phyloP scores from a whole-genome alignment of 306 rosid genomes.

The Adenanthera pavonina region DNA sequence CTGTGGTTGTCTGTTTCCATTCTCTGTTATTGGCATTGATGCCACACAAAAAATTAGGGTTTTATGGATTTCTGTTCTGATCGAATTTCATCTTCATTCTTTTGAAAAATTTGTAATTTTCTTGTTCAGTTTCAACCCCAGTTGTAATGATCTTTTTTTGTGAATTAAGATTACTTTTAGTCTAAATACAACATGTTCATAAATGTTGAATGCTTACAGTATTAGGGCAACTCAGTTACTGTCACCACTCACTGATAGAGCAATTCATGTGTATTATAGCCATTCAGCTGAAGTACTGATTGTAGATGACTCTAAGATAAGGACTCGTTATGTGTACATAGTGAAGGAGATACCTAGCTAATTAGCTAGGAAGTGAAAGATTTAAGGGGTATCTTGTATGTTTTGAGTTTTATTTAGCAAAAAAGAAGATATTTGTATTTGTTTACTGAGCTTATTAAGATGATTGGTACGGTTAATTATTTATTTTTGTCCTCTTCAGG shows the following conservation, averaged over 20 bases:
- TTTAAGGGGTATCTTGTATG: neutral
- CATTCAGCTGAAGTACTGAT: neutral
- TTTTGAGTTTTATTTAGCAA: neutral
- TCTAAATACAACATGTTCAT: neutral
- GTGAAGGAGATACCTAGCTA: neutral
- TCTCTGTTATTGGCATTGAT: neutral
- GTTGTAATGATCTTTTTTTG: neutral
- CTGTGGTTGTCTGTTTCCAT: neutral
- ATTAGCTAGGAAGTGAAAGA: neutral
- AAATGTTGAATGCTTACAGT: neutral
- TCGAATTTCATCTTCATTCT: neutral
- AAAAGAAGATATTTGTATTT: neutral
- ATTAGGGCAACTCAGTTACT: neutral
- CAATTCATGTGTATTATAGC: neutral
- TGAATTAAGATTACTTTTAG: neutral
- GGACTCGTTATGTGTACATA: neutral
- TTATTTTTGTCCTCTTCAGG: slow-evolving; percentile 18
- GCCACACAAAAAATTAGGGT: neutral
- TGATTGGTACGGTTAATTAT: neutral
- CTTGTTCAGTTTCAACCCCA: slow-evolving; percentile 4
- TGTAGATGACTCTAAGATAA: neutral
- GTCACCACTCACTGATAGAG: neutral
- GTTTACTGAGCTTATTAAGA: neutral
- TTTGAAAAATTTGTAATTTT: neutral
- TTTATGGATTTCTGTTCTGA: neutral